Evolutionary conservation across 345 rosid species (phyloP).

Genomic region (Citrus sinensis): DVS_A1.0 CM039166.1:9506501-9507000

Average conservation of each 20-base stretch:
- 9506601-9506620: conserved; percentile 86
- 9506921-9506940: not conserved
- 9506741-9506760: conserved; percentile 1
- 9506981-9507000: conserved; percentile 38
- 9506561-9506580: conserved; percentile 95
- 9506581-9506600: conserved; percentile 97
- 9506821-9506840: conserved; percentile 2
- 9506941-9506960: not conserved
- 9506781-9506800: not conserved
- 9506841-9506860: not conserved
- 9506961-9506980: not conserved
- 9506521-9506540: conserved; percentile 6
- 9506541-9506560: conserved; percentile 72
- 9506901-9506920: not conserved
- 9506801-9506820: conserved; percentile 8
- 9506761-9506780: not conserved
- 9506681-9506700: not conserved
- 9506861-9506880: not conserved
- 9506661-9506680: conserved; percentile 52
- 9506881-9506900: not conserved
- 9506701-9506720: not conserved
- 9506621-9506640: conserved; percentile 97
- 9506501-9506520: conserved; percentile 2
- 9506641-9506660: conserved; percentile 99
- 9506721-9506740: not conserved